A percentile compares a stretch with the other conserved stretches of the same genome.
phyloP scores from a whole-genome alignment of 2,329 filamentous ascomycete genomes.

The Phoma sp. region DNA sequence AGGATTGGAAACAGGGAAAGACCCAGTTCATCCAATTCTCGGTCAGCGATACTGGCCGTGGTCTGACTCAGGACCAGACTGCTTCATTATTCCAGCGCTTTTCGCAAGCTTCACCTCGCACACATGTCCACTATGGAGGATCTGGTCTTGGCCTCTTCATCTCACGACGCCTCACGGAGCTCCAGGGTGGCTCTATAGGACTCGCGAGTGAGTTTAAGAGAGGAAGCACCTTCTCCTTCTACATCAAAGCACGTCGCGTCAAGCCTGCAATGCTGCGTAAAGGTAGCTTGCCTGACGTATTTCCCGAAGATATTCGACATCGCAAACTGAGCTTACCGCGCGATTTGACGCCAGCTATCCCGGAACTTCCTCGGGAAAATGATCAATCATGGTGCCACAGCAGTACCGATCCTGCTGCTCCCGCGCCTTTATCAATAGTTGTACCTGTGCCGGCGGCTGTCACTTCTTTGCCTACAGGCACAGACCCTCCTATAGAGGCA shows the following conservation, averaged over 20 bases:
- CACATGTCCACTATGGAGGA: constrained; percentile 49
- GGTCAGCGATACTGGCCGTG: constrained; percentile 50
- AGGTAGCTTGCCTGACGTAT: constrained; percentile 23
- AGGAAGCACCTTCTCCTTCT: constrained; percentile 44
- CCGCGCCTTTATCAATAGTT: neutral
- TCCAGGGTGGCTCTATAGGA: constrained; percentile 43
- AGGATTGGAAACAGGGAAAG: constrained; percentile 42
- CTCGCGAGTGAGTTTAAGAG: constrained; percentile 26
- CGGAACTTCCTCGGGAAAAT: neutral
- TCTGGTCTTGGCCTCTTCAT: constrained; percentile 46
- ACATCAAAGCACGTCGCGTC: constrained; percentile 33
- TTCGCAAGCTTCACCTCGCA: constrained; percentile 40
- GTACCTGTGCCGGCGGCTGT: neutral
- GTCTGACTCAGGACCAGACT: constrained; percentile 47
- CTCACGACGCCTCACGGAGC: constrained; percentile 37
- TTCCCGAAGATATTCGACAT: constrained; percentile 32
- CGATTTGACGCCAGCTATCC: constrained; percentile 1
- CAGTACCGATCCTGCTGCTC: neutral
- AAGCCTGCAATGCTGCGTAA: constrained; percentile 19
- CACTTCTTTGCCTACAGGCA: neutral
- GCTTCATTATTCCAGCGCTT: constrained; percentile 40
- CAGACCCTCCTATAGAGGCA: constrained; percentile 3
- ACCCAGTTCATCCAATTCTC: constrained; percentile 42
- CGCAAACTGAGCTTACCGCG: constrained; percentile 12
- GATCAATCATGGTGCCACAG: constrained; percentile 1